Evolutionary conservation across 306 rosid genomes (phyloP), one percentile per base, ranked within the genome.

Genomic region (Ormosia emarginata): DNA sequence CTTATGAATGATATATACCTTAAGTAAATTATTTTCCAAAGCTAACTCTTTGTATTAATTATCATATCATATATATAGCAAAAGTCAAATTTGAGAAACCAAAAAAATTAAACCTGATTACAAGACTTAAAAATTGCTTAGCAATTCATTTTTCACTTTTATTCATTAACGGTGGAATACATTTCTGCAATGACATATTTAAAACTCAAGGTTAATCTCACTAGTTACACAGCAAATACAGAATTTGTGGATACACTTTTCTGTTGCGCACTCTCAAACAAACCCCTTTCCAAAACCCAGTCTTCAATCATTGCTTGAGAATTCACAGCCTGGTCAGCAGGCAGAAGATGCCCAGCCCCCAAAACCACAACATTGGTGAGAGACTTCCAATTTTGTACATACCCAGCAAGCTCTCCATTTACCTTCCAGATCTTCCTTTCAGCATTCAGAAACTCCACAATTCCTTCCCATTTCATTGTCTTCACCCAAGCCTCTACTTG

Each of bases 281-380:
- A 46, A 9, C 87, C 92, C 56, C 14, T 85, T 33, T 83, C 90
- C 81, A 92, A 74, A 68, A 94, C 91, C 98, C 97, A 94, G 8
- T 84, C 92, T 78, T 94, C 93, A 3, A 92, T 92, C 98, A 94
- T 92, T 15, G 86, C 89, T 68, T 92, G 97, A 37, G 98, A 86
- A 43, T 81, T 85, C 85, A 90, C 17, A 32, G 94, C 15, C 74
- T 90, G 81, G 7, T 94, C 96, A 3, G 87, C 4, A 9, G 98
- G 93, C 59, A 92, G 71, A 80, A 94, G 90, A 92, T 94, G 96
- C 0, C 97, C 96, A 40, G 85, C 97, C 0, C 97, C 92, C 12
- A 88, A 86, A 81, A 94, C 95, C 24, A 90, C 84, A 85, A 70
- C 94, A 44, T 91, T 84, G 24, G 89, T 89, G 85, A 36, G 88